phyloP scores from a whole-genome alignment of 2,329 filamentous ascomycete genomes.

The Teratosphaeriaceae sp. region DNA sequence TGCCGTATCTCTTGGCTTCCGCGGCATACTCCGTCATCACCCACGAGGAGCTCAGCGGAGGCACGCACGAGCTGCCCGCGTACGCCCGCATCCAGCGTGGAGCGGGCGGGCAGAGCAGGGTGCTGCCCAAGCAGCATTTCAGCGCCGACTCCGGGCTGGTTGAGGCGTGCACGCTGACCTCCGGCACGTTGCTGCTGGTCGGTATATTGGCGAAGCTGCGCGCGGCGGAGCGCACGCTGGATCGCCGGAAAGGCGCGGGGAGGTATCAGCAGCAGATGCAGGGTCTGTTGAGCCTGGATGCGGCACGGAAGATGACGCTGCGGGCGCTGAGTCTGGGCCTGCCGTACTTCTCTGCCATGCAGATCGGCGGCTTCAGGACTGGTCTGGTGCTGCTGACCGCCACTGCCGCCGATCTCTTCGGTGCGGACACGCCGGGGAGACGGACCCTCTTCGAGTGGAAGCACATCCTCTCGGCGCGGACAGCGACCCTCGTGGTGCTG shows the following conservation, averaged over 20 bases:
- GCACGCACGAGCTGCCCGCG: constrained; percentile 22
- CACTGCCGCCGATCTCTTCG: constrained; percentile 38
- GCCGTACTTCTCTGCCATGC: constrained; percentile 51
- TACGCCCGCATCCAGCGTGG: constrained; percentile 25
- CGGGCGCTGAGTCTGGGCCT: constrained; percentile 29
- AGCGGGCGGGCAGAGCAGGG: constrained; percentile 9
- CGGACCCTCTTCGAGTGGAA: constrained; percentile 21
- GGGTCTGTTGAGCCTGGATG: constrained; percentile 10
- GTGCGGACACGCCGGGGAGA: constrained; percentile 17
- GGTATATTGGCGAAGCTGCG: constrained; percentile 34
- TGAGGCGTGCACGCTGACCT: constrained; percentile 40
- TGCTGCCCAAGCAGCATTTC: constrained; percentile 13
- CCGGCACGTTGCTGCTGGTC: constrained; percentile 39
- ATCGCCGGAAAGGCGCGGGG: constrained; percentile 24
- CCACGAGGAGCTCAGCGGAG: constrained; percentile 16
- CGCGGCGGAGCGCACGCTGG: constrained; percentile 22
- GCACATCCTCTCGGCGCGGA: constrained; percentile 31
- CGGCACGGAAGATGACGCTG: constrained; percentile 15
- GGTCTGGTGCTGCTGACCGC: constrained; percentile 45
- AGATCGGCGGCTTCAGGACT: constrained; percentile 49
- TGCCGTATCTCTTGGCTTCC: constrained; percentile 43
- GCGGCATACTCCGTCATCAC: constrained; percentile 35
- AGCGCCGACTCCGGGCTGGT: constrained; percentile 27
- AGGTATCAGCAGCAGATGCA: constrained; percentile 5
- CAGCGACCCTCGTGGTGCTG: constrained; percentile 31